These are phyloP conservation scores for Cryptosporidium viatorum DNA, from an alignment of 169 alveolate genomes.

Conservation along the genomic window DNA sequence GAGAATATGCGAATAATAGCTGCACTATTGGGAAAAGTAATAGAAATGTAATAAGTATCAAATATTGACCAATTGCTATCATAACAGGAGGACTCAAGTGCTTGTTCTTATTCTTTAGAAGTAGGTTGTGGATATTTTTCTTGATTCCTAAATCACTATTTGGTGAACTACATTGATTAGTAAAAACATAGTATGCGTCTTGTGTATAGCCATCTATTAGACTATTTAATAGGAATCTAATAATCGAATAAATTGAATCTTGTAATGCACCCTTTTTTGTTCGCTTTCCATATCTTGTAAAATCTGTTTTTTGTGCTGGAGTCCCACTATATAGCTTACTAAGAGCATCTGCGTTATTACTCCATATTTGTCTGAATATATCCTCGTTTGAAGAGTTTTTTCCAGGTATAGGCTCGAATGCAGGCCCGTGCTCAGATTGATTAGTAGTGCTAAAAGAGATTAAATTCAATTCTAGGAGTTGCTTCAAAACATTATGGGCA, in stretches of 20 bases:
- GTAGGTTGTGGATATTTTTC: constrained; percentile 16
- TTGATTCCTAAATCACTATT: constrained; percentile 63
- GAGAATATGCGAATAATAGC: neutral
- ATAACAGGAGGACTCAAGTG: constrained; percentile 40
- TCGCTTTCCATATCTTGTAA: constrained; percentile 91
- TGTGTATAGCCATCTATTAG: constrained; percentile 77
- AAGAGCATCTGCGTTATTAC: constrained; percentile 89
- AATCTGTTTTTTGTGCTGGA: constrained; percentile 92
- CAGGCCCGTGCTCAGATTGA: constrained; percentile 76
- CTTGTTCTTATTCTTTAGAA: constrained; percentile 15
- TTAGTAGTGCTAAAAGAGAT: constrained; percentile 1
- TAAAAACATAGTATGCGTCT: constrained; percentile 67
- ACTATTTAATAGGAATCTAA: constrained; percentile 76
- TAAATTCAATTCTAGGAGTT: constrained; percentile 78
- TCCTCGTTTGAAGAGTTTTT: constrained; percentile 80
- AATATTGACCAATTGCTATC: constrained; percentile 41
- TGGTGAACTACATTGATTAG: constrained; percentile 64
- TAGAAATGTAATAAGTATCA: constrained; percentile 13
- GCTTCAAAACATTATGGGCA: constrained; percentile 67
- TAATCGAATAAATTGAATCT: constrained; percentile 84
- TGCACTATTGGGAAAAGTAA: constrained; percentile 31
- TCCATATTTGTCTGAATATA: constrained; percentile 89
- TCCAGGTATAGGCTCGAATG: constrained; percentile 83
- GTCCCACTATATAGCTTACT: constrained; percentile 91
- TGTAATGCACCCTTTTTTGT: constrained; percentile 85